Conservation (phyloP, 441 rosid genomes). For the Syzygium syzygioides region DNA sequence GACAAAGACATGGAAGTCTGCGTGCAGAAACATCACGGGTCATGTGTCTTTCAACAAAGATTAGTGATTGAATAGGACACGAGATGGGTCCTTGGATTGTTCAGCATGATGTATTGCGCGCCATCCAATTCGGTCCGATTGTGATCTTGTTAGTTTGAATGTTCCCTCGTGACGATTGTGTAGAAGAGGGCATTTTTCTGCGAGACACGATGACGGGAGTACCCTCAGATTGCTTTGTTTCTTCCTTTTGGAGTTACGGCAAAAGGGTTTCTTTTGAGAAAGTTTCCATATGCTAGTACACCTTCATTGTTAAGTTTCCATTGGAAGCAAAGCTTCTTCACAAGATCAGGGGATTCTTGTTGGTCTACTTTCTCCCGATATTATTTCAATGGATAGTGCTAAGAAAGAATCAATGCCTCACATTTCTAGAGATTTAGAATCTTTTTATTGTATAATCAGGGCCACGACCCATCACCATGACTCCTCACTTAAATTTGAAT, state of each 20-base stretch:
- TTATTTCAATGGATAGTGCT: not conserved
- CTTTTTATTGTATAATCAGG: too few species aligned
- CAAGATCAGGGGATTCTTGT: not conserved
- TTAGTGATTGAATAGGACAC: not conserved
- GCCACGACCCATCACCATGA: too few species aligned
- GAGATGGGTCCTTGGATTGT: not conserved
- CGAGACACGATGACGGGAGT: too few species aligned
- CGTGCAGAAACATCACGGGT: too few species aligned
- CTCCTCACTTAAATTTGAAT: not conserved
- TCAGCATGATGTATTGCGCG: not conserved
- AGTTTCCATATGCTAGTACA: not conserved
- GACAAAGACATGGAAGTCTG: not conserved
- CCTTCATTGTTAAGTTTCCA: not conserved
- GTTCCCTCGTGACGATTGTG: not conserved
- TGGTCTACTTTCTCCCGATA: not conserved
- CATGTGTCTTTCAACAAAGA: too few species aligned
- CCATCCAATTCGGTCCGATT: not conserved
- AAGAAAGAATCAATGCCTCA: not conserved
- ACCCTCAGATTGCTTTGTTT: not conserved
- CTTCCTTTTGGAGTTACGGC: not conserved
- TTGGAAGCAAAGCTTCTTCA: not conserved
- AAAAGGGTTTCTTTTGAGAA: not conserved
- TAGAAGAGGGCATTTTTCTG: not conserved
- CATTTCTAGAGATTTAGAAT: not conserved
- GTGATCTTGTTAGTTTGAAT: not conserved